Evolutionary conservation across 805 yeast genomes (phyloP).

Genomic region (Candida khao-thaluensis): DNA sequence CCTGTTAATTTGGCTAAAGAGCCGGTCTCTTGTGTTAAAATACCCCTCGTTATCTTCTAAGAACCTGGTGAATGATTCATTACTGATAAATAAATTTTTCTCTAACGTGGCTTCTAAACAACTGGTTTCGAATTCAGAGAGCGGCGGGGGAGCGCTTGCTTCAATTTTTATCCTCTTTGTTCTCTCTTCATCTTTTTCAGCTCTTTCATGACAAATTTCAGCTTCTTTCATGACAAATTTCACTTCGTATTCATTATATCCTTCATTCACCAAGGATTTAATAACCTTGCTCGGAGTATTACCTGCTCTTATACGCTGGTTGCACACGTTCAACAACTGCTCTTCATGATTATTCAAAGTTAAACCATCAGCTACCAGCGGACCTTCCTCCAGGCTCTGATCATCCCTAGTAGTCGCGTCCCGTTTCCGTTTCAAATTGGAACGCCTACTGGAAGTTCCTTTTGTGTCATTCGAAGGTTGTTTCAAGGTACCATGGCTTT

Average conservation of each 20-base stretch:
- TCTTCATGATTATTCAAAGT: background rate
- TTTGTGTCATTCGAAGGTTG: background rate
- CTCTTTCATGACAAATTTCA: background rate
- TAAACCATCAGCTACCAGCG: background rate
- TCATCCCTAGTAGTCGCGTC: background rate
- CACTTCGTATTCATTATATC: background rate
- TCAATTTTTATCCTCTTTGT: background rate
- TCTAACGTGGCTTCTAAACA: background rate
- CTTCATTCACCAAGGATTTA: background rate
- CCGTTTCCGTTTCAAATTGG: background rate
- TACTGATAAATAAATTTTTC: background rate
- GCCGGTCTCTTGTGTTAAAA: background rate
- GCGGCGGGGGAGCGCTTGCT: background rate
- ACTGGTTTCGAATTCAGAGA: background rate
- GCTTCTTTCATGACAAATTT: background rate
- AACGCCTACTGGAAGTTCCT: background rate
- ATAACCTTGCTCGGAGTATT: background rate
- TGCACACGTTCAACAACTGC: background rate
- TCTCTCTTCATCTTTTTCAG: background rate
- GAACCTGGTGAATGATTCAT: slow-evolving; percentile 3
- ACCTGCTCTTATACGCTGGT: slow-evolving; percentile 1
- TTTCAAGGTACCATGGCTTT: background rate
- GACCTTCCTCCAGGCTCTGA: slow-evolving; percentile 1
- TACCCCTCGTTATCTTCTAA: slow-evolving; percentile 1
- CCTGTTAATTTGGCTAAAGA: background rate